These are phyloP conservation scores for Aquilaria yunnanensis DNA, from an alignment of 345 rosid species.

Conservation along the genomic window DNA sequence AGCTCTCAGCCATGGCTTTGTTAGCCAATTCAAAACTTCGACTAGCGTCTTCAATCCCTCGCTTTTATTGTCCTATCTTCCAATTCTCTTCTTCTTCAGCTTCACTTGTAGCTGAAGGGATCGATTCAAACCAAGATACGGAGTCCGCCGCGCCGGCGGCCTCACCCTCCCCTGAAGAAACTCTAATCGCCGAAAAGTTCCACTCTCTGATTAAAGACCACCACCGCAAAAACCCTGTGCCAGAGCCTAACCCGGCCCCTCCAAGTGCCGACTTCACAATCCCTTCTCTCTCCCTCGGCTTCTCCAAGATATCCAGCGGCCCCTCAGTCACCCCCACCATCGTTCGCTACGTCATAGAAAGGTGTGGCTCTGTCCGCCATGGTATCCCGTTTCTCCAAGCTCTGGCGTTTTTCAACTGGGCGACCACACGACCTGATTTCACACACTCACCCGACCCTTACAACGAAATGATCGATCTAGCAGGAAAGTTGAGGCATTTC, in stretches of 20 bases:
- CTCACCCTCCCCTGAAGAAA: slow-evolving; percentile 42
- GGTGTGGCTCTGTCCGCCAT: slow-evolving; percentile 61
- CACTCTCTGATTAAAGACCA: slow-evolving; percentile 70
- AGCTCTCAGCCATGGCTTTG: slow-evolving; percentile 25
- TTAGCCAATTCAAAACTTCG: slow-evolving; percentile 22
- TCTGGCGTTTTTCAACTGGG: slow-evolving; percentile 88
- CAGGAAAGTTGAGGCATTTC: slow-evolving; percentile 77
- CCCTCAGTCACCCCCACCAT: slow-evolving; percentile 38
- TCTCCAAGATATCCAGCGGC: slow-evolving; percentile 40
- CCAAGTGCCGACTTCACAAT: slow-evolving; percentile 40
- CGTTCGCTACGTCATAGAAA: slow-evolving; percentile 51
- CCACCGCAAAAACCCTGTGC: slow-evolving; percentile 67
- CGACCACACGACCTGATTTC: slow-evolving; percentile 30
- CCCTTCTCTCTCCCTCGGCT: slow-evolving; percentile 55
- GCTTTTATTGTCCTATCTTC: slow-evolving; percentile 18
- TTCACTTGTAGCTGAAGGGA: slow-evolving; percentile 18
- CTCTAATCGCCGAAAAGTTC: slow-evolving; percentile 39
- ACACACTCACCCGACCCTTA: slow-evolving; percentile 48
- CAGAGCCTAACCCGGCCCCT: slow-evolving; percentile 20
- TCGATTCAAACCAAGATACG: slow-evolving; percentile 12
- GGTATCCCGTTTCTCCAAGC: slow-evolving; percentile 73
- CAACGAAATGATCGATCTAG: slow-evolving; percentile 78
- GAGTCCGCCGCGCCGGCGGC: slow-evolving; percentile 15
- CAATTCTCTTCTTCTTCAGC: slow-evolving; percentile 15
- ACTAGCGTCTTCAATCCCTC: slow-evolving; percentile 5